These are phyloP conservation scores for Coccomyxa sp. DNA, from an alignment of 139 green algal genomes.

Conservation along the genomic window DNA sequence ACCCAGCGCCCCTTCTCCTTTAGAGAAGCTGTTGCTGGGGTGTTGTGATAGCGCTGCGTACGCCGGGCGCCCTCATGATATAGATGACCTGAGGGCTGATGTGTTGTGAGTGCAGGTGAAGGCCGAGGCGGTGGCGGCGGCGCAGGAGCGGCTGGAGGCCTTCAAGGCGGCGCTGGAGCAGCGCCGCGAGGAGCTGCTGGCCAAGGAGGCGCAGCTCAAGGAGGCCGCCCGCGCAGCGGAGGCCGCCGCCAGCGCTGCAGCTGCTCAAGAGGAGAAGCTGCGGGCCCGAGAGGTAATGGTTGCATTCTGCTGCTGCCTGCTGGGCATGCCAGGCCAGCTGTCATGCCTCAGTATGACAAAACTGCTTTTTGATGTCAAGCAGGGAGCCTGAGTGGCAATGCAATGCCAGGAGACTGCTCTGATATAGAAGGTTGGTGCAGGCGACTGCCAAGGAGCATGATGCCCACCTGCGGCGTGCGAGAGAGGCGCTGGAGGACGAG, in stretches of 20 bases:
- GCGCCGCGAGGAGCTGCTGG: conserved; percentile 21
- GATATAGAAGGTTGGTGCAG: neutral
- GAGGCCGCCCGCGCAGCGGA: neutral
- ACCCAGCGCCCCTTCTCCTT: too few relatives aligned
- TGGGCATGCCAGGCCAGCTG: too few relatives aligned
- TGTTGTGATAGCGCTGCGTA: too few relatives aligned
- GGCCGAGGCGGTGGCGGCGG: conserved; percentile 7
- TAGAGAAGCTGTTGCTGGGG: too few relatives aligned
- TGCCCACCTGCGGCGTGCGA: neutral
- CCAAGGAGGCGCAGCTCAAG: conserved; percentile 8
- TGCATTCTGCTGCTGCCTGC: too few relatives aligned
- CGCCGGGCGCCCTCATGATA: too few relatives aligned
- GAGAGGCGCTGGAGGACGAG: neutral
- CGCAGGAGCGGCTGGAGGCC: conserved; percentile 8
- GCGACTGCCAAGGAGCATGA: neutral
- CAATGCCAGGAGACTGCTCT: too few relatives aligned
- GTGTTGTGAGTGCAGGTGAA: neutral
- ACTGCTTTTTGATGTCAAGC: too few relatives aligned
- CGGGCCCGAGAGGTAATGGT: neutral
- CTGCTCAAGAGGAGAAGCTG: neutral
- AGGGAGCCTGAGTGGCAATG: too few relatives aligned
- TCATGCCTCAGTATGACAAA: too few relatives aligned
- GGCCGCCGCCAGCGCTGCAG: neutral
- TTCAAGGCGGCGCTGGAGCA: conserved; percentile 5
- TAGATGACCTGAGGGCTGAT: too few relatives aligned